These are phyloP conservation scores for Melampsora americana DNA, from an alignment of 1,284 basidiomycete genomes.

Conservation along the genomic window DNA sequence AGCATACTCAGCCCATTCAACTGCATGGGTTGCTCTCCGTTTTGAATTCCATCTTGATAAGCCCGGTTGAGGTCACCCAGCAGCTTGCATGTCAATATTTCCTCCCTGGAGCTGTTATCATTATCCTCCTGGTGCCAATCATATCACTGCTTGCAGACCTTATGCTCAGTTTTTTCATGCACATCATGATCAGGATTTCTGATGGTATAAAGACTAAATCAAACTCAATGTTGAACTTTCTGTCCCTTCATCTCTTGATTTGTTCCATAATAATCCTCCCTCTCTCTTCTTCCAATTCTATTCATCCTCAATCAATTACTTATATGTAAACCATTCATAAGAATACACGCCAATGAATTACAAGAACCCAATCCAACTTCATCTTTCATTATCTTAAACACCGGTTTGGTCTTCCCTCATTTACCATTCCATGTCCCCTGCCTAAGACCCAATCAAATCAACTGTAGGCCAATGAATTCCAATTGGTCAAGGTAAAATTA, in stretches of 20 bases:
- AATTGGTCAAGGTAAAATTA: slow-evolving; percentile 86
- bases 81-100: background rate
- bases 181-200: slow-evolving; percentile 5
- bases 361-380: too few relatives aligned
- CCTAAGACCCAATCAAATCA: slow-evolving; percentile 59
- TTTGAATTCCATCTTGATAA: slow-evolving; percentile 1
- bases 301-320: too few relatives aligned
- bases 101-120: background rate
- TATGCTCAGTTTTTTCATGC: slow-evolving; percentile 1
- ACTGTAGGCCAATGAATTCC: slow-evolving; percentile 90
- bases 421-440: too few relatives aligned
- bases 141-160: background rate
- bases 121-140: slow-evolving; percentile 5
- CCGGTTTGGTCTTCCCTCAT: too few relatives aligned
- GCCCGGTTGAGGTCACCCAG: background rate
- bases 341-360: too few relatives aligned
- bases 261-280: too few relatives aligned
- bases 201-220: too few relatives aligned
- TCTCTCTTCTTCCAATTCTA: too few relatives aligned
- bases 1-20: background rate
- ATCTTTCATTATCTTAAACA: too few relatives aligned
- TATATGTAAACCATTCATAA: too few relatives aligned
- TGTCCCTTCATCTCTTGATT: too few relatives aligned
- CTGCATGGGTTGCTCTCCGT: background rate
- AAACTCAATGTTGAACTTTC: too few relatives aligned